Percentiles rank a stretch among this genome's conserved stretches.
Evolutionary conservation across 2,329 filamentous ascomycete species (phyloP).

Genomic region (Pseudogymnoascus sp.): DNA sequence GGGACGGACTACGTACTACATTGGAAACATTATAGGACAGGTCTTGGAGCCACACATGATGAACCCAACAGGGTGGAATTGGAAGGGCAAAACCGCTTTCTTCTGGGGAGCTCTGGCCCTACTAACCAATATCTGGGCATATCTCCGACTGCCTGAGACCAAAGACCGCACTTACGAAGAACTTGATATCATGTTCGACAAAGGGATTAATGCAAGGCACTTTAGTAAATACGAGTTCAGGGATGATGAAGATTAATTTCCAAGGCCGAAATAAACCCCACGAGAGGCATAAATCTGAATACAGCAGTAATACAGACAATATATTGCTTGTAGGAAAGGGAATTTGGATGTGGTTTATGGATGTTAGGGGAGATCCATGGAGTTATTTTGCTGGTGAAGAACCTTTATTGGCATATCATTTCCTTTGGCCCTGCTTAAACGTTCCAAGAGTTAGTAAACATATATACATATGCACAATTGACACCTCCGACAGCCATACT

Average conservation of each 20-base stretch:
- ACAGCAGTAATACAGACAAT: not conserved
- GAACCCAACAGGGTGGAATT: slow-evolving; percentile 28
- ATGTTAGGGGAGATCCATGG: too few relatives aligned
- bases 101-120: slow-evolving; percentile 33
- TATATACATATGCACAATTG: not conserved
- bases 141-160: slow-evolving; percentile 40
- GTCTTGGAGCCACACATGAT: slow-evolving; percentile 24
- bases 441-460: not conserved
- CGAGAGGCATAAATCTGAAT: not conserved
- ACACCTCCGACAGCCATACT: not conserved
- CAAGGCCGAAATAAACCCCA: not conserved
- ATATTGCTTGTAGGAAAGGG: not conserved
- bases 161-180: slow-evolving; percentile 62
- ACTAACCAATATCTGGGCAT: slow-evolving; percentile 37
- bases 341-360: too few relatives aligned
- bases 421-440: not conserved
- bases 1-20: slow-evolving; percentile 30
- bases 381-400: too few relatives aligned
- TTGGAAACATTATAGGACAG: slow-evolving; percentile 26
- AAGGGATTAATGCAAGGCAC: slow-evolving; percentile 59
- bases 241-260: not conserved
- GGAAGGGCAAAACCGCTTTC: slow-evolving; percentile 32
- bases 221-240: slow-evolving; percentile 40
- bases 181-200: slow-evolving; percentile 73
- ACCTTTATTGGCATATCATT: too few relatives aligned